phyloP scores from a whole-genome alignment of 2,329 filamentous ascomycete species.

The Claviceps fusiformis region DNA sequence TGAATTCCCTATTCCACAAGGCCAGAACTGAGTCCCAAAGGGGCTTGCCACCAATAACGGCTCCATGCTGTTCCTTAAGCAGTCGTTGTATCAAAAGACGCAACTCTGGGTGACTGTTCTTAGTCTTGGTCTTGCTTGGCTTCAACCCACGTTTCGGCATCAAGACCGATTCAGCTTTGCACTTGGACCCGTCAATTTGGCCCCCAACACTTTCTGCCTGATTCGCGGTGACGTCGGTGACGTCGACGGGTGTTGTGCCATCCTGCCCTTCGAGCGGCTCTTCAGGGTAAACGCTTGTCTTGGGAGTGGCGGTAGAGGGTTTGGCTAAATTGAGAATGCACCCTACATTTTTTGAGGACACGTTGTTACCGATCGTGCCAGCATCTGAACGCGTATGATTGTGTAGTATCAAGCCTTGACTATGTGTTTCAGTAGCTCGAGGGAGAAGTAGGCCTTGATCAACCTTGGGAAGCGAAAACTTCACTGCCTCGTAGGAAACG shows the following conservation, averaged over 20 bases:
- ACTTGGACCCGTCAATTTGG: background rate
- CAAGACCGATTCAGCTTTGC: background rate
- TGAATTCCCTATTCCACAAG: constrained; percentile 30
- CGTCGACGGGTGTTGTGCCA: background rate
- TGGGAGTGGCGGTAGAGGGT: background rate
- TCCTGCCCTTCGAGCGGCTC: background rate
- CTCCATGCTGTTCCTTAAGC: constrained; percentile 24
- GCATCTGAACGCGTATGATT: background rate
- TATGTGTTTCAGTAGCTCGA: background rate
- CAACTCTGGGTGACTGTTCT: background rate
- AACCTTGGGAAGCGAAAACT: background rate
- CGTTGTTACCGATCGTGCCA: background rate
- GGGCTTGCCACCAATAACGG: constrained; percentile 36
- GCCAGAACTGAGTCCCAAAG: constrained; percentile 34
- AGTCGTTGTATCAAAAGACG: constrained; percentile 15
- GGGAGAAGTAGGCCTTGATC: constrained; percentile 2
- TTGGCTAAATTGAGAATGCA: background rate
- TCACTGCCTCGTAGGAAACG: background rate
- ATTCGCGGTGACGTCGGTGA: background rate
- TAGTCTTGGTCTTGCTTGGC: background rate
- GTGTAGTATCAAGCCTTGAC: background rate
- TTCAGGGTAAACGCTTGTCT: background rate
- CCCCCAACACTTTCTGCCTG: background rate
- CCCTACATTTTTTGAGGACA: background rate
- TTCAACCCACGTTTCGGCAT: background rate